Base-by-base conservation (phyloP, 768 basidiomycete species). In the Lactarius hatsudake region DNA sequence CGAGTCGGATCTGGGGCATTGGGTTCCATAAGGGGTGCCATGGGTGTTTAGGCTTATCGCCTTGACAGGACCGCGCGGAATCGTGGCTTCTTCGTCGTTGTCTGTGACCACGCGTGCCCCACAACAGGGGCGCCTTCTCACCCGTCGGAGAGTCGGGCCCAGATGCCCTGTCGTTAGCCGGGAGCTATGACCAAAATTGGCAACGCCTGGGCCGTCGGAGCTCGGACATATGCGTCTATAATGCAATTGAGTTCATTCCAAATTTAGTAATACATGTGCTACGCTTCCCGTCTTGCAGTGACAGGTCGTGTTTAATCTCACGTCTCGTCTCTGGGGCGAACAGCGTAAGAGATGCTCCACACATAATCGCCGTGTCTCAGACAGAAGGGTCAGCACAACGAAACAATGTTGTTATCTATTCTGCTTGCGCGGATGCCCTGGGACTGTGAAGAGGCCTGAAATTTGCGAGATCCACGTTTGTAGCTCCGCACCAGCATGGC, bases 31-130 rank as follows among this genome's bases (percentile, higher is more conserved):
- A 32, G 30, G 54, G 54, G 48, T 1, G 5, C 12, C 51, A 26
- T 13, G 23, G 13, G 20, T 32, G 55, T 56, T 56, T 56, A 56
- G 55, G 55, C 20, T 56, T 56, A 56, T 32, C 30, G 10, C 1
- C 3, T 56, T 56, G 55, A 56, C 55, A 56, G 30, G 55, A 56
- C 55, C 55, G 55, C 55, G 55, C 55, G 55, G 55, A 20, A 8
- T 56, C 55, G 55, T 18, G 8, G 54, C 48, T 51, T 51, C 48
- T 15, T 13, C 4, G 13, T 28, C 51, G 51, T 9, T 23, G 10
- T 53, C 12, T 18, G n/a, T 23, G n/a, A 23, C 10, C 23, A 23
- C 4, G 45, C 10, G 4, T 23, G 20, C n/a, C n/a, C 45, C n/a
- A n/a, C n/a, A 20, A 45, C 43, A 9, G 23, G 5, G 48, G 48